These are phyloP conservation scores for Solanum ossicruentum DNA, from an alignment of 257 asterid species.

Conservation along the genomic window DNA sequence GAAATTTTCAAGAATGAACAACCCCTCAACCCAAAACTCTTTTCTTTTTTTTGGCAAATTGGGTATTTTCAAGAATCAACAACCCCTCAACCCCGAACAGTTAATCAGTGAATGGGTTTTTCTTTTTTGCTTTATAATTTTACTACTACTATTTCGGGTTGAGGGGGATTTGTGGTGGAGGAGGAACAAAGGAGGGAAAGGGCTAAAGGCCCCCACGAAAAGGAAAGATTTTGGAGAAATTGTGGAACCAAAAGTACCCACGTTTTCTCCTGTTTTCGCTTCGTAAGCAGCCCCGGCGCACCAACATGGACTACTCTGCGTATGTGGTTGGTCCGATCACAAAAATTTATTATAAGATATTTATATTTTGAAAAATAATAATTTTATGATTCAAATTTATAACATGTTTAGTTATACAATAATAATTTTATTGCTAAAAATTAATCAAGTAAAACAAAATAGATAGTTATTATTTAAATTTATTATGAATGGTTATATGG, in stretches of 20 bases:
- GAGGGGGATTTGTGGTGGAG: background rate
- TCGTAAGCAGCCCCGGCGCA: background rate
- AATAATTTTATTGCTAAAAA: no score
- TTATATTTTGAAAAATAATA: no score
- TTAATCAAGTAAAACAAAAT: no score
- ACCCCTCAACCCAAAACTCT: background rate
- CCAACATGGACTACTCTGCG: background rate
- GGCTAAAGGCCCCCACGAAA: background rate
- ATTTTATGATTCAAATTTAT: no score
- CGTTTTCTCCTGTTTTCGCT: background rate
- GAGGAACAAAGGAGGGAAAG: background rate
- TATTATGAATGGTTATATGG: no score
- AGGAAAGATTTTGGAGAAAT: background rate
- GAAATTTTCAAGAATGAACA: background rate
- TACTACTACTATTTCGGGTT: background rate
- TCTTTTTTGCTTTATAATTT: background rate
- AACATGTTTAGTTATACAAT: no score
- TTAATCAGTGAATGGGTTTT: background rate
- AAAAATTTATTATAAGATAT: no score
- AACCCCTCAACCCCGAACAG: background rate
- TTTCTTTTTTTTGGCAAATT: background rate
- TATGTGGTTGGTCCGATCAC: no score
- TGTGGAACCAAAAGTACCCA: background rate
- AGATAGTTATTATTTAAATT: no score
- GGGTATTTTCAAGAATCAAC: background rate